Evolutionary conservation across 1,284 basidiomycete species (phyloP).

Genomic region (Volvariella surrecta): DNA sequence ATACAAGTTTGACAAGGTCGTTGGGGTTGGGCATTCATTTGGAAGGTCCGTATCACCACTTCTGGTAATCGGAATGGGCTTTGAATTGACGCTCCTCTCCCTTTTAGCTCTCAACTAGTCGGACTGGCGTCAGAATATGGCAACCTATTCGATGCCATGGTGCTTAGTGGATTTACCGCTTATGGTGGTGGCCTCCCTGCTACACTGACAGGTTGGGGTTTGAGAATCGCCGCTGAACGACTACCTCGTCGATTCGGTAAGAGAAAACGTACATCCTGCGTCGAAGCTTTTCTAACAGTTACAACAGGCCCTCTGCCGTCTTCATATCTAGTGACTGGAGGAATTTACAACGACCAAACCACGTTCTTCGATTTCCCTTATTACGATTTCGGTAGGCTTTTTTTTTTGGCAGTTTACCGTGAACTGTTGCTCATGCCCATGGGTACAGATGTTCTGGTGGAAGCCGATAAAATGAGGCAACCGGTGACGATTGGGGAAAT

Average conservation of each 20-base stretch:
- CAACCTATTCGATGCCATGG: constrained; percentile 19
- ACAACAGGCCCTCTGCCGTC: constrained; percentile 10
- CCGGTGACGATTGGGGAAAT: background rate
- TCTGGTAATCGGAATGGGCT: background rate
- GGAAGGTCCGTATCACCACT: constrained; percentile 17
- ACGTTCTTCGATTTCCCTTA: constrained; percentile 28
- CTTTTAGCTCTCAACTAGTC: constrained; percentile 15
- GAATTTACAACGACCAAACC: constrained; percentile 20
- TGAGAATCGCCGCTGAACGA: constrained; percentile 19
- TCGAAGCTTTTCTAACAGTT: background rate
- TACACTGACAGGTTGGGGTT: constrained; percentile 17
- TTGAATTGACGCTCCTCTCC: constrained; percentile 1
- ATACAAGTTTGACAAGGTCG: constrained; percentile 14
- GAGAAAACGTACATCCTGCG: background rate
- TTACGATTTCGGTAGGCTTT: constrained; percentile 21
- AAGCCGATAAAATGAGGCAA: background rate
- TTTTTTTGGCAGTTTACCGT: too few relatives aligned
- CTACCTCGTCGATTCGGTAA: constrained; percentile 13
- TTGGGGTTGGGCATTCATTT: constrained; percentile 23
- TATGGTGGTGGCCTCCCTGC: constrained; percentile 13
- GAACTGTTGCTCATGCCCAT: too few relatives aligned
- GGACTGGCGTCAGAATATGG: constrained; percentile 15
- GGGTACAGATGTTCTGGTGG: background rate
- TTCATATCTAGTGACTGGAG: constrained; percentile 18
- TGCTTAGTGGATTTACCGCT: constrained; percentile 23